Evolutionary conservation across 305 asterid genomes (phyloP), one percentile per base, ranked within the genome.

Genomic region (Solanum hybrid): DNA sequence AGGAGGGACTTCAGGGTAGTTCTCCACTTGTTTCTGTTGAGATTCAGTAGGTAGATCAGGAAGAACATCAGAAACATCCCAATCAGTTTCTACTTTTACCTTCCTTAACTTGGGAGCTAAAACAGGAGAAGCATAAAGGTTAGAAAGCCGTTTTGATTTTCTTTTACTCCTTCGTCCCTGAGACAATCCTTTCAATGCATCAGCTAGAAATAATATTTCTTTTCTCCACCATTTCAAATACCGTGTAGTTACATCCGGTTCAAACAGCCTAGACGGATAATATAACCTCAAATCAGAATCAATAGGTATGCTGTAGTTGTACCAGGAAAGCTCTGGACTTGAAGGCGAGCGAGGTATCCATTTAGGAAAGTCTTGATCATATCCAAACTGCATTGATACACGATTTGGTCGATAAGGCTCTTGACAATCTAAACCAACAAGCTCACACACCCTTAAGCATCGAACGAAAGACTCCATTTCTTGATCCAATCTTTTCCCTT

Each of bases 341-440:
- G 14, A 76, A 88, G n/a, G 17, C 3, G 73, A 80, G 12, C 82
- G 83, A 17, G 86, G 45, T 72, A 89, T 61, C 90, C 93, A 65
- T 10, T 36, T 90, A 5, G 94, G 96, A 76, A 93, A 72, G 83
- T 93, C 95, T 88, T 93, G 96, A 73, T 94, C 94, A 0, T 89
- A 70, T 9, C 96, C 95, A 81, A 92, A 92, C 41, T 94, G 95
- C 93, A 92, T 87, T 3, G 95, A 94, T 3, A 93, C 95, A 24
- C 94, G 90, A 45, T 93, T 94, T 3, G 94, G 95, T 85, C 79
- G 92, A 51, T 94, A 92, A 36, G 89, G 89, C 78, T 94, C 93
- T 68, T 88, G 80, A 31, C 96, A 92, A 82, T 92, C 94, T 5
- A 92, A 65, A 36, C 94, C 95, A 29, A 91, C 89, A 13, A 92